Base-by-base conservation (phyloP, 2,329 filamentous ascomycete species). In the Phialophora chinensis region DNA sequence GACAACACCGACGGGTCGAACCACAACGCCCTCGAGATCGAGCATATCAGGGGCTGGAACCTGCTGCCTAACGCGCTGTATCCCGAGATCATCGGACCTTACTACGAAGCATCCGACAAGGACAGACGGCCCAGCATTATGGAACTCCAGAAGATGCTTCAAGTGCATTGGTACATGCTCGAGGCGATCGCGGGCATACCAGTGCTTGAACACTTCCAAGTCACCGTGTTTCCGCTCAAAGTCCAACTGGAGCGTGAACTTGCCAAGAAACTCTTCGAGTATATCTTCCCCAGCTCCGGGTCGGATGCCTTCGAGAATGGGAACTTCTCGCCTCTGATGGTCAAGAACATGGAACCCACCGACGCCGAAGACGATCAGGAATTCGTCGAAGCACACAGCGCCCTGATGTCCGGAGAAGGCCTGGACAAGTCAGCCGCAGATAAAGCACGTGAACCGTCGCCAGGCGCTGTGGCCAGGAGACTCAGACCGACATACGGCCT, bases 1-100 rank as follows among this genome's bases (percentile, higher is more conserved):
- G 95, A 99, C 80, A 97, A 98, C 75, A 93, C 91, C 27, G 95
- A 99, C 76, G 96, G 95, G 1, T 99, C 95, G 0, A 97, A 99
- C 76, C 89, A 92, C 80, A 99, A 99, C 76, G 83, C 91, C 49
- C 87, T 99, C 75, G 91, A 96, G 71, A 90, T 99, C 68, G 92
- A 92, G 69, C 91, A 90, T 71, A 88, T 99, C 58, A 87, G 92
- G 35, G 95, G 96, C 1, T 86, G 96, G 72, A 99, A 99, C 76
- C 84, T 98, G 29, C 84, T 99, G 4, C 90, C 90, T 0, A 90
- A 97, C 76, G 94, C 95, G 0, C 89, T 95, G 23, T 99, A 99
- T 75, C 95, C 95, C 0, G 91, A 96, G 76, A 98, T 99, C 85
- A 92, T 99, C 67, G 90, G 91, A 17, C 93, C 95, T 0, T 98